Base-by-base conservation (phyloP, 768 basidiomycete genomes). In the Boletus barrowsii region DNA sequence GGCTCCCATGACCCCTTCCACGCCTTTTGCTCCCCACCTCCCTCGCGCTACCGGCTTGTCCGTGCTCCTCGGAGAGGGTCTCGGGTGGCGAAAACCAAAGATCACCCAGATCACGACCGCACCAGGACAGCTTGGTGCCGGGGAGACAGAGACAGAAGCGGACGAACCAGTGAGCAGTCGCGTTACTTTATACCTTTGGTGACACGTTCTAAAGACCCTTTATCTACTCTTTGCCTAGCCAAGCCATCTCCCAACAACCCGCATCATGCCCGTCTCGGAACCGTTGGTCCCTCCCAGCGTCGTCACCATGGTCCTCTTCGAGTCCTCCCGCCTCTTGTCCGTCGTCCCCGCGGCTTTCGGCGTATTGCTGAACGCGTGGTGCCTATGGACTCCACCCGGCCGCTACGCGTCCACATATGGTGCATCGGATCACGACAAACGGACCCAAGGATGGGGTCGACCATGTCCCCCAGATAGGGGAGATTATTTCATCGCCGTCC, bases 81-180 rank as follows among this genome's bases (percentile, higher is more conserved):
- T 70, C 20, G 59, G 67, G 8, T 65, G 67, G 51, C 70, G 74
- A 24, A 73, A 71, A 29, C 66, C 74, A 47, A 81, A 77, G 62
- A 69, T 68, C 33, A 51, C 55, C 1, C 69, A 70, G 53, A 88
- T 89, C 62, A 85, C 81, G n/a, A 89, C 87, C 0, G 75, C 80
- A 0, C 82, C 80, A 17, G 85, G 79, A 3, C 73, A 74, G 51
- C 62, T 73, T 39, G 83, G 87, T 56, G 86, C 85, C 26, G 86
- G 86, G 8, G 88, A 90, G 71, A 89, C 88, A 0, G 88, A 90
- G 65, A 89, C 88, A 0, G 88, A 90, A 64, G 76, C 81, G 13
- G 88, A 90, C 61, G 88, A 90, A 62, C 83, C 83, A 35, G 88
- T 89, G 65, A 73, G 87, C 47, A 56, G 14, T 30, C 55, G 29